These are phyloP conservation scores for Ensete glaucum DNA, from an alignment of 176 grass and related monocot species.

Conservation along the genomic window DNA sequence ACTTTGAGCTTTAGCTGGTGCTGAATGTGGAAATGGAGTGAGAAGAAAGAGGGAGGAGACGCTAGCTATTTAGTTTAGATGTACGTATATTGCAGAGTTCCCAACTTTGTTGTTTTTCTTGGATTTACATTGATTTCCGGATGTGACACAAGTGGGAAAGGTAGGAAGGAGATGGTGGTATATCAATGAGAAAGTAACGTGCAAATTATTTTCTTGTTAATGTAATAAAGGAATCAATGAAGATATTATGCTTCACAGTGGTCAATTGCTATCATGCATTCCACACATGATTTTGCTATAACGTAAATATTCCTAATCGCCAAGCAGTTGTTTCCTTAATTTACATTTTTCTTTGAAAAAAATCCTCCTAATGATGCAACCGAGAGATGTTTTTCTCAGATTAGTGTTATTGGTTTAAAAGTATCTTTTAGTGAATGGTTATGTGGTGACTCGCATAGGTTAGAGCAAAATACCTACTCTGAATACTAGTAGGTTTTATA, in stretches of 20 bases:
- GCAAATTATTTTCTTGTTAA: neutral
- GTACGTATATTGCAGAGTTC: neutral
- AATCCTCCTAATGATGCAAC: too few species aligned
- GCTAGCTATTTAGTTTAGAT: neutral
- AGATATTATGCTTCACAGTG: neutral
- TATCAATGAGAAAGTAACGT: neutral
- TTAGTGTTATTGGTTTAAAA: neutral
- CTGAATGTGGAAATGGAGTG: neutral
- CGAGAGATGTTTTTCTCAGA: too few species aligned
- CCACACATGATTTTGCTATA: neutral
- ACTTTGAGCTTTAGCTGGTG: conserved; percentile 3
- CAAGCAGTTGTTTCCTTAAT: too few species aligned
- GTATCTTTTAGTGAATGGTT: neutral
- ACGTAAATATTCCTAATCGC: neutral
- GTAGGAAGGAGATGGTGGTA: neutral
- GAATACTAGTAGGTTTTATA: too few species aligned
- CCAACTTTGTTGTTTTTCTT: neutral
- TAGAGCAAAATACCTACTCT: too few species aligned
- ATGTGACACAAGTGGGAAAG: neutral
- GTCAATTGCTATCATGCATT: neutral
- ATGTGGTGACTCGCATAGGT: neutral
- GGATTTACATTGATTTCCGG: neutral
- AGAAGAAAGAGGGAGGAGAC: neutral
- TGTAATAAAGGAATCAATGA: neutral
- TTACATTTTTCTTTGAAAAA: too few species aligned